Evolutionary conservation across 2,329 filamentous ascomycete genomes (phyloP), one percentile per base, ranked within the genome.

Genomic region (Botrytis fragariae): DNA sequence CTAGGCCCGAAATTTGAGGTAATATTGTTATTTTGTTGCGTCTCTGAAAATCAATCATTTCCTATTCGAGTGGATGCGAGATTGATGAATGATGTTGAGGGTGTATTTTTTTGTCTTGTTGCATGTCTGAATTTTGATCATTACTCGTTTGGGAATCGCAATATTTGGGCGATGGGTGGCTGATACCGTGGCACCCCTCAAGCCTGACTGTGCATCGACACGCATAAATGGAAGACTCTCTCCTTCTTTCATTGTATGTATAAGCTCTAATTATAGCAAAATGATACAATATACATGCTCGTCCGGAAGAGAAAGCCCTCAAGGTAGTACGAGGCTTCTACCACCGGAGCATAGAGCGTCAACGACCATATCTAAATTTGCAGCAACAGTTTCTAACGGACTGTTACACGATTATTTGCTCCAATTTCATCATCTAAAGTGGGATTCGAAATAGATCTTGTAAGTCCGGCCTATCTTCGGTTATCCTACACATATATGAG

Each of bases 81-180:
- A 67, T 67, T 71, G 60, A 51, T 25, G 37, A 4, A 29, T 29
- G 35, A 51, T n/a, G 29, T 54, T 39, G 37, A 60, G 32, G 8
- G 25, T 10, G 25, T 20, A 7, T 35, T 45, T 69, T 25, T 7
- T 22, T 70, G 37, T 62, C 29, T 45, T 67, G 70, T 72, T 72
- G 70, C 70, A 72, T 54, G 48, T 72, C 70, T 57, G 20, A 37
- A 72, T 29, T 59, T 65, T 39, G 59, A 67, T 71, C 71, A 72
- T 72, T 72, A n/a, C 71, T 67, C 6, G 60, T 72, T 68, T 60
- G 32, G 71, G 62, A 48, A 51, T 8, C 14, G 39, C 29, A 63
- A 57, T 12, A 42, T 51, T 68, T 42, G n/a, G 51, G 22, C 45
- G 20, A 25, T 25, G 20, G 8, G 51, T 29, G 51, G 51, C 51